Evolutionary conservation across 1,284 basidiomycete genomes (phyloP), one percentile per base, ranked within the genome.

Genomic region (Sporisorium iseilematis-ciliati): DNA sequence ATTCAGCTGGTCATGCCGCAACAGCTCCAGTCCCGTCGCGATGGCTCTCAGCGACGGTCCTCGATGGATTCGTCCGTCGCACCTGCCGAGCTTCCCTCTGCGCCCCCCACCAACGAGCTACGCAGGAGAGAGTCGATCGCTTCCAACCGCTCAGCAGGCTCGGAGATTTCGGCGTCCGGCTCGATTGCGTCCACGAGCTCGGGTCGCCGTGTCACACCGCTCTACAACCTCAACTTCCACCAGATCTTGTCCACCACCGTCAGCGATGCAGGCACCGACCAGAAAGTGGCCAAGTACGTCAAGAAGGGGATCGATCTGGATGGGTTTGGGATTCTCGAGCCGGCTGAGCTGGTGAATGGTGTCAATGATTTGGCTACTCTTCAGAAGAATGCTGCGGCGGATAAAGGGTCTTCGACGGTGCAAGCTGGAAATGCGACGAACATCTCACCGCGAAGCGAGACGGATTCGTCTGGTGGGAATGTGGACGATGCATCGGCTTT

Each of bases 211-310:
- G 95, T 97, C 77, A 92, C 95, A 52, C 95, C 96, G 0, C 88
- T 97, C 16, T 98, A 97, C 87, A 97, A 96, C 81, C 89, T 98
- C 35, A 91, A 93, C 59, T 93, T 92, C 2, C 95, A 99, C 86
- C 93, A 93, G 75, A 93, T 98, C 63, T 89, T 96, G 88, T 92
- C 94, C 11, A 95, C 95, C 70, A 91, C 91, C 31, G 91, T 97
- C 62, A 90, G 93, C 33, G 94, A 95, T 81, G 93, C 93, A 0
- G 95, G 94, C 3, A 99, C 96, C 0, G 96, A 98, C 75, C 93
- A 93, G 31, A 94, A 93, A 85, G 91, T 99, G 12, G 95, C 95
- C 18, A 94, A 92, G 82, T 97, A 97, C 84, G 88, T 89, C 72
- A 93, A 91, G 80, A 90, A 92, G 16, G 92, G 92, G 0, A 87